Percentiles rank a stretch among this genome's conserved stretches.
Evolutionary conservation across 23 red algal species (phyloP).

Genomic region (Gracilaria gracilis): DNA sequence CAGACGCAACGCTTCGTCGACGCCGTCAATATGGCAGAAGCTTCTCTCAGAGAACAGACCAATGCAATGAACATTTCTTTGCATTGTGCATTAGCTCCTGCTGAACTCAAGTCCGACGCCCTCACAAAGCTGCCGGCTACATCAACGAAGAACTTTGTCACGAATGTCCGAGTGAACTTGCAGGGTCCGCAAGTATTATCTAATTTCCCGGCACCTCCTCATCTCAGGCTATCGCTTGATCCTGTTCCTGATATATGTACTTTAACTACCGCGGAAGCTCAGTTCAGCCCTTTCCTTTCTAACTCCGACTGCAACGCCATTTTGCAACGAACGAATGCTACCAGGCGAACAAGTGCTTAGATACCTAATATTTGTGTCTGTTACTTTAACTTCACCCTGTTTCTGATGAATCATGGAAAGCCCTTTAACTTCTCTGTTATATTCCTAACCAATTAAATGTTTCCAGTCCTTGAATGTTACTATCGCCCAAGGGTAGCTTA

Average conservation of each 20-base stretch:
- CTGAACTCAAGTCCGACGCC: not conserved
- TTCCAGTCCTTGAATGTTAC: too few species aligned
- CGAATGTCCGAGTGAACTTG: not conserved
- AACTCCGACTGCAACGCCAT: not conserved
- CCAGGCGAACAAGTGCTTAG: not conserved
- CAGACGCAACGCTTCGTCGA: not conserved
- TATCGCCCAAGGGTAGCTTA: too few species aligned
- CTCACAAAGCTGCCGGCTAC: not conserved
- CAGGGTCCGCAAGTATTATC: not conserved
- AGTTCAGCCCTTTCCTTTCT: constrained; percentile 5
- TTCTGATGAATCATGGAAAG: not conserved
- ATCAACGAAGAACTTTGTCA: constrained; percentile 1
- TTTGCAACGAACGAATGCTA: not conserved
- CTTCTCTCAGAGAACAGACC: not conserved
- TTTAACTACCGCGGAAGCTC: not conserved
- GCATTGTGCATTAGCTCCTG: not conserved
- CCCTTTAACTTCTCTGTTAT: too few species aligned
- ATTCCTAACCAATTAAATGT: not conserved
- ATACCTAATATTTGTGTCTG: not conserved
- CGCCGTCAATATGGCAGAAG: not conserved
- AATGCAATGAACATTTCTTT: constrained; percentile 1
- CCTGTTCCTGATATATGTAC: not conserved
- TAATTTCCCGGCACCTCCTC: not conserved
- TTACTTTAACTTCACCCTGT: not conserved
- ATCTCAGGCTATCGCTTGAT: not conserved